These are phyloP conservation scores for Pichia thaimueangensis DNA, from an alignment of 805 yeast genomes.

Conservation along the genomic window DNA sequence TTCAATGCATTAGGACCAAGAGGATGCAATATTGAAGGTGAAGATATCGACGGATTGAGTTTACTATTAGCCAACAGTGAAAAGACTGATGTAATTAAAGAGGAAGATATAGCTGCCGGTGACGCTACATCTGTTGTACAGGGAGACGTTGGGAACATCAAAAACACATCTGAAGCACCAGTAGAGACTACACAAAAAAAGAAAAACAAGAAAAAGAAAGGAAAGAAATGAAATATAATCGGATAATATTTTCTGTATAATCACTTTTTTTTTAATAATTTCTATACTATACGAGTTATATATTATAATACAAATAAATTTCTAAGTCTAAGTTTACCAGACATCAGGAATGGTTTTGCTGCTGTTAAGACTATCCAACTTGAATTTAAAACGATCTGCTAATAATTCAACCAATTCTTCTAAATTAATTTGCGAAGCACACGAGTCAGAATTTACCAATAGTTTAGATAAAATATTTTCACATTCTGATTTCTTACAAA, in stretches of 20 bases:
- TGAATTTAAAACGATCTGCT: conserved; percentile 8
- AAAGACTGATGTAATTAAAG: conserved; percentile 14
- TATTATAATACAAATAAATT: background rate
- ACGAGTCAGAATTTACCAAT: background rate
- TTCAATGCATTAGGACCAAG: conserved; percentile 69
- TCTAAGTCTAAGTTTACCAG: conserved; percentile 4
- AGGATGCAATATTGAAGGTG: conserved; percentile 29
- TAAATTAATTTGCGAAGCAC: background rate
- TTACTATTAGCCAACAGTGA: conserved; percentile 22
- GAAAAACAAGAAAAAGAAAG: conserved; percentile 20
- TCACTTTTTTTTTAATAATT: too few relatives aligned
- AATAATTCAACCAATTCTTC: conserved; percentile 6
- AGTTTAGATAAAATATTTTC: background rate
- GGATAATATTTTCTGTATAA: too few relatives aligned
- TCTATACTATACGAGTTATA: background rate
- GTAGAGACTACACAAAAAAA: conserved; percentile 7
- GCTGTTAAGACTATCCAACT: background rate
- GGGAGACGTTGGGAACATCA: too few relatives aligned
- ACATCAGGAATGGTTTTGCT: conserved; percentile 3
- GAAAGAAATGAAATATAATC: conserved; percentile 19
- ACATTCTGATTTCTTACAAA: conserved; percentile 3
- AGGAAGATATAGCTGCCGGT: background rate
- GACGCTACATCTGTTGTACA: too few relatives aligned
- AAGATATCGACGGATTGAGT: conserved; percentile 25
- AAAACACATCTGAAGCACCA: background rate